phyloP scores from a whole-genome alignment of 148 eudicot species.

The Gaultheria prostrata region DNA sequence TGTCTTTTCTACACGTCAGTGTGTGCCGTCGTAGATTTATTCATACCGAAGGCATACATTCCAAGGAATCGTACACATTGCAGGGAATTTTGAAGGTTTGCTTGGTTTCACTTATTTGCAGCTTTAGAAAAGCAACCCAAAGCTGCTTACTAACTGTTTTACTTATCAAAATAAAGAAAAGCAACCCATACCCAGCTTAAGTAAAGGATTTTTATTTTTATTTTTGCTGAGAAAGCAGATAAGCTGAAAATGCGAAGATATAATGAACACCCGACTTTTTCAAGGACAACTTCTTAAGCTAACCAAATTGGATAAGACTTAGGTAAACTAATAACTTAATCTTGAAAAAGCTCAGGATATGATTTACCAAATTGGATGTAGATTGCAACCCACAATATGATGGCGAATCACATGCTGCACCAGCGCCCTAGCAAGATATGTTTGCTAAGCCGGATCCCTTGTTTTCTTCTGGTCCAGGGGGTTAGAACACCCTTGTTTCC shows the following conservation, averaged over 20 bases:
- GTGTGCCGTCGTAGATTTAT: neutral
- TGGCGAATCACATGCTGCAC: neutral
- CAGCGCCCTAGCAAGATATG: neutral
- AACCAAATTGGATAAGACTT: neutral
- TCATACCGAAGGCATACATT: neutral
- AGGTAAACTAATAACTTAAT: neutral
- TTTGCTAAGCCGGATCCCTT: neutral
- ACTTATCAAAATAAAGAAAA: neutral
- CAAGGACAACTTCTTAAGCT: neutral
- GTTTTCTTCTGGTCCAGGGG: neutral
- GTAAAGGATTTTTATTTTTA: neutral
- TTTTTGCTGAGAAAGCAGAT: neutral
- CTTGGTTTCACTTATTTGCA: neutral
- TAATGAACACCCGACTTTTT: neutral
- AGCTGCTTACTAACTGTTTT: neutral
- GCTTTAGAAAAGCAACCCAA: neutral
- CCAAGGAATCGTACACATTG: neutral
- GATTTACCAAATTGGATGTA: neutral
- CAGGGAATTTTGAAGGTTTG: neutral
- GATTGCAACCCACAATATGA: neutral
- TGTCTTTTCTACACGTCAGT: neutral
- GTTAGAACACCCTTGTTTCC: neutral
- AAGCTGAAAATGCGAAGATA: neutral
- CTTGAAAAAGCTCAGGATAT: neutral
- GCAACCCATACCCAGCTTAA: neutral